Evolutionary conservation across 2,329 filamentous ascomycete genomes (phyloP).

Genomic region (Furcasterigmium sp.): DNA sequence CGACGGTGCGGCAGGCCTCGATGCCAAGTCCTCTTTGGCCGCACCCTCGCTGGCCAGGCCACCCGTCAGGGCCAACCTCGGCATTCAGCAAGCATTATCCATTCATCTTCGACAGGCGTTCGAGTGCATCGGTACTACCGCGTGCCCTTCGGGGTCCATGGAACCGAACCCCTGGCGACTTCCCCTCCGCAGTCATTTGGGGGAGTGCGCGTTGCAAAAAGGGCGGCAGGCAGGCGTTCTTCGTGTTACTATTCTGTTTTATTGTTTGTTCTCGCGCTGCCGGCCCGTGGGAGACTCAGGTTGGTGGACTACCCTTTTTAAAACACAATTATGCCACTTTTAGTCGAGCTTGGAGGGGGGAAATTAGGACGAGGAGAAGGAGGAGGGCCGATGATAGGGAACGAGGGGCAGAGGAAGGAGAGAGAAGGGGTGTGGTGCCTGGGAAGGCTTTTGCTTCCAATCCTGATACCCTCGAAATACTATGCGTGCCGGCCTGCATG

Average conservation of each 20-base stretch:
- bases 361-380: neutral
- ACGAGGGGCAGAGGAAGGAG: neutral
- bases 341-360: neutral
- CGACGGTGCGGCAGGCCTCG: no score
- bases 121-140: neutral
- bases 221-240: neutral
- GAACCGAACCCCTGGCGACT: neutral
- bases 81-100: neutral
- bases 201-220: neutral
- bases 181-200: neutral
- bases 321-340: neutral
- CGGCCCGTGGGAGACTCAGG: neutral
- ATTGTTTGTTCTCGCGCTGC: neutral
- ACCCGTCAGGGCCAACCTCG: no score
- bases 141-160: neutral
- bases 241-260: neutral
- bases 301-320: neutral
- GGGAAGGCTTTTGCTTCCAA: neutral
- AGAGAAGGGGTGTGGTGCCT: neutral
- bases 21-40: neutral
- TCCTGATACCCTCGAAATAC: neutral
- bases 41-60: neutral
- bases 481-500: neutral
- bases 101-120: neutral
- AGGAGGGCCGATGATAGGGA: neutral